Conservation (phyloP, 2,329 filamentous ascomycete species). For the Colletotrichum limetticola region DNA sequence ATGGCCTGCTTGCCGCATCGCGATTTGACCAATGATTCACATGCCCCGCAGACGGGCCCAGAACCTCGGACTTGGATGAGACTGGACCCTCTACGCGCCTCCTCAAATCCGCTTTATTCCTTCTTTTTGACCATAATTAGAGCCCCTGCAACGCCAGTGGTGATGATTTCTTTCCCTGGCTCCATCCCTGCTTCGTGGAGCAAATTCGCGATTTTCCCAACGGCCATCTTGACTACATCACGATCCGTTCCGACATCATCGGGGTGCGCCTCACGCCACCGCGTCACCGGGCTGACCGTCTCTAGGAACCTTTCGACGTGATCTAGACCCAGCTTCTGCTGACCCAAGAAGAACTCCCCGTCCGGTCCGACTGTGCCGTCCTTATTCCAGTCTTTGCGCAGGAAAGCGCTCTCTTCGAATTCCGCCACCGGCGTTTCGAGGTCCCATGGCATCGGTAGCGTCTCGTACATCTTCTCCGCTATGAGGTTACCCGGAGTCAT, state of each 20-base stretch:
- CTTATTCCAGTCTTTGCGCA: slow-evolving; percentile 55
- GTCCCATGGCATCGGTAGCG: slow-evolving; percentile 62
- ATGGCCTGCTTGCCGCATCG: neutral
- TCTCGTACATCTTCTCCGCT: slow-evolving; percentile 50
- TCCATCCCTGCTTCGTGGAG: slow-evolving; percentile 48
- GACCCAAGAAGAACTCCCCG: slow-evolving; percentile 42
- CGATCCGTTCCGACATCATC: slow-evolving; percentile 51
- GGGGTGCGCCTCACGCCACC: slow-evolving; percentile 58
- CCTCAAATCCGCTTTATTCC: neutral
- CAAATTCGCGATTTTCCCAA: slow-evolving; percentile 40
- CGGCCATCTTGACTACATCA: slow-evolving; percentile 47
- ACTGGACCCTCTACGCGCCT: neutral
- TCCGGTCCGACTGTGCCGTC: slow-evolving; percentile 37
- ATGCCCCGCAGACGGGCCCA: neutral
- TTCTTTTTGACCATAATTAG: slow-evolving; percentile 46
- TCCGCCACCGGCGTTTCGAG: slow-evolving; percentile 42
- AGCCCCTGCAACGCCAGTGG: slow-evolving; percentile 37
- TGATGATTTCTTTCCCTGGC: slow-evolving; percentile 45
- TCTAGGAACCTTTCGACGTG: slow-evolving; percentile 48
- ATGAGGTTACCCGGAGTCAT: slow-evolving; percentile 55
- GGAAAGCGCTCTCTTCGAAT: slow-evolving; percentile 53
- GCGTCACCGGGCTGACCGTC: slow-evolving; percentile 51
- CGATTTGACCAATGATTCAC: neutral
- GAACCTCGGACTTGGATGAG: neutral
- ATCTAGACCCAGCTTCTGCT: slow-evolving; percentile 42